Evolutionary conservation across 345 rosid species (phyloP).

Genomic region (Pistacia atlantica): DNA sequence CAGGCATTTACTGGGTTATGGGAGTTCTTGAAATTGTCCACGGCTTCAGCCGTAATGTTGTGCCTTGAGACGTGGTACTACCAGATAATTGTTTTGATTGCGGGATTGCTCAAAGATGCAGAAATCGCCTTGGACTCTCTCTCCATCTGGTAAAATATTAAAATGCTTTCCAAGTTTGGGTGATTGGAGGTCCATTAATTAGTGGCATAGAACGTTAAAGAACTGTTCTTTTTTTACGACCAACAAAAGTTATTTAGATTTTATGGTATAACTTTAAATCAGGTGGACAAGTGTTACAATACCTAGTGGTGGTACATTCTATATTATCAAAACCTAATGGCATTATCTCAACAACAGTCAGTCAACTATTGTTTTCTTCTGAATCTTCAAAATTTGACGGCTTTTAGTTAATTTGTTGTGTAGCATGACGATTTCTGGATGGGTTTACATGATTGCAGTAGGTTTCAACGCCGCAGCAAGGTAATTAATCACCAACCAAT

Average conservation of each 20-base stretch:
- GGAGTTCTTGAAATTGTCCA: constrained; percentile 52
- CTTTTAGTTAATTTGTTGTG: not conserved
- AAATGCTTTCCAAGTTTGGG: not conserved
- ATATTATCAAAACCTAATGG: no score
- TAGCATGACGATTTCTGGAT: constrained; percentile 64
- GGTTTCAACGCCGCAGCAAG: constrained; percentile 86
- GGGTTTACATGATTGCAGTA: constrained; percentile 64
- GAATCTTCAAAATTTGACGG: not conserved
- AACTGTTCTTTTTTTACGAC: no score
- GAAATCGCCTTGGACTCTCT: constrained; percentile 63
- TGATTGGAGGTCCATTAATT: not conserved
- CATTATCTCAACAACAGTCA: not conserved
- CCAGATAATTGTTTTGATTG: constrained; percentile 59
- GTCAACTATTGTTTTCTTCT: not conserved
- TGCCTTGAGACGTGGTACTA: constrained; percentile 64
- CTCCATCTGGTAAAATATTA: constrained; percentile 43
- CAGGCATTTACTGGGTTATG: constrained; percentile 57
- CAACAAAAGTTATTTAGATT: no score
- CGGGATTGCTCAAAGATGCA: constrained; percentile 61
- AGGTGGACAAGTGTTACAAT: no score
- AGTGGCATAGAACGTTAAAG: no score
- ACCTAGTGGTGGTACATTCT: no score
- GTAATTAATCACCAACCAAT: constrained; percentile 22
- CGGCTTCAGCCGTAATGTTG: constrained; percentile 67
- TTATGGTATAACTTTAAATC: no score